Evolutionary conservation across 768 basidiomycete genomes (phyloP), one percentile per base, ranked within the genome.

Genomic region (Auriculariales sp.): DNA sequence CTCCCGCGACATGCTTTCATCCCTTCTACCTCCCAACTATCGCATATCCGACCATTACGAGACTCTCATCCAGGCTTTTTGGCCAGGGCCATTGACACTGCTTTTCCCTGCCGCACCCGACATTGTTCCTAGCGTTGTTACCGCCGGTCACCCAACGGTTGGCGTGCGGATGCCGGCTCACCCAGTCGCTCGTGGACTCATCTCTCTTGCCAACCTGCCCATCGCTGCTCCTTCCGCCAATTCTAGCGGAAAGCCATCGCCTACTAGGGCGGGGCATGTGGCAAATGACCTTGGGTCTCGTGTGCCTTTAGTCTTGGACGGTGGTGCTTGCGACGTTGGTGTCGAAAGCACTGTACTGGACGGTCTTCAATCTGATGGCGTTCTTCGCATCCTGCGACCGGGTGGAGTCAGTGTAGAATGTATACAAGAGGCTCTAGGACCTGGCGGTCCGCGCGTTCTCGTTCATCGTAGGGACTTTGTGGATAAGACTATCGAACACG

Each of bases 181-280:
- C 63, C 86, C 90, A 0, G 79, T 97, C 30, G 92, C 95, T 0
- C 72, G 92, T 39, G 90, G 88, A 0, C 73, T 98, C 53, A 95
- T 98, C 53, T 77, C 83, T 5, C 55, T 81, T 15, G 63, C 83
- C 1, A 70, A 84, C 47, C 62, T 75, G 0, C 93, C 95, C 0
- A 67, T 99, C 15, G 92, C 92, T 11, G 95, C 94, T 0, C 95
- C 95, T 0, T 92, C 88, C 53, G 94, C 95, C 28, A 98, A 99
- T 61, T 80, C 86, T 0, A 92, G 89, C 1, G 92, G 92, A 9
- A 83, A 90, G 58, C 94, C 95, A 4, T 91, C 88, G 58, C 94
- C 95, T 4, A 99, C 95, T 1, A 75, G 76, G 24, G 88, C 88
- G 15, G 75, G 79, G 54, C 93, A 98, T 58, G 95, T 97, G 7